Base-by-base conservation (phyloP, 1,139 yeast species). In the Kodamaea suecica region DNA sequence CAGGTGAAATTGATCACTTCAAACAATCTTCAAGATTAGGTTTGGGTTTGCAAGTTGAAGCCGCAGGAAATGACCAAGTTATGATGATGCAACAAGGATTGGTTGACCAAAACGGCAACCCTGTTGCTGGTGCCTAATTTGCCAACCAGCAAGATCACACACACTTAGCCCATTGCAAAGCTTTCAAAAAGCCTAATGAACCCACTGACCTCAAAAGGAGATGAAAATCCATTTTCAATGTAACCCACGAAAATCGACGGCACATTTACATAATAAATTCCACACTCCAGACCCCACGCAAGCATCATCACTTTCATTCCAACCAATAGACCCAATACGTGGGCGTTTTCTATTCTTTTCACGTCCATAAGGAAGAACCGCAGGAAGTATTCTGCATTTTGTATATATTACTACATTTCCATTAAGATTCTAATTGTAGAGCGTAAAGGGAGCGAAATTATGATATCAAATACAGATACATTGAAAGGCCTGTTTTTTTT, bases 31-130 rank as follows among this genome's bases (percentile, higher is more conserved):
- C 92, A 42, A 83, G 82, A 62, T 70, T 90, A 48, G 98, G 98
- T 58, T 78, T 90, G 53, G 98, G 97, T 61, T 75, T 92, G 54
- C 96, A 88, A 71, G 82, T 92, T 48, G 97, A 92, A 71, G 76
- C 86, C 42, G 95, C 96, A 44, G 97, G 97, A 59, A 81, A 84
- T 55, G 95, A 87, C 65, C 92, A 87, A 69, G 76, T 86, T 53
- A 63, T 73, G 73, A 61, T 70, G 70, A 70, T 70, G 75, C 94
- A 84, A 71, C 88, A 83, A 64, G 92, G 92, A 53, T 71, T 84
- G 65, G 59, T 70, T 41, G 94, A 84, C 56, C 84, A 81, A 47
- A 80, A 84, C 53, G 94, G 92, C 55, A 83, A 83, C 73, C 92
- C 92, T 53, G 72, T 84, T 48, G 86, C 84, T 52, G 87, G 84